phyloP scores from a whole-genome alignment of 768 basidiomycete species.

The Clavulina sp. region DNA sequence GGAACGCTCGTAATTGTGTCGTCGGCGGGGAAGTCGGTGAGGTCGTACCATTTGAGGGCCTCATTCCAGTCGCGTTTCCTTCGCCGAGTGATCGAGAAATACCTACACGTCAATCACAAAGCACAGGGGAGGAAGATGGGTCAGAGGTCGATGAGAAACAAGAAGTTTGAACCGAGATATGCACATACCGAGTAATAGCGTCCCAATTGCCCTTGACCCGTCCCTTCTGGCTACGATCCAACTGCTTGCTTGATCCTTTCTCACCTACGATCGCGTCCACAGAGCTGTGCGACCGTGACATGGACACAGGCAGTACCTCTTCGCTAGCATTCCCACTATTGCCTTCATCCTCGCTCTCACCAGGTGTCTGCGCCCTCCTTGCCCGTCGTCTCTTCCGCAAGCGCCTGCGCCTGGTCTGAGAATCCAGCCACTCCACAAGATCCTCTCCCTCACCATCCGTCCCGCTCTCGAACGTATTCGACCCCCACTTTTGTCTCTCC shows the following conservation, averaged over 20 bases:
- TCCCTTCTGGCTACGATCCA: conserved; percentile 34
- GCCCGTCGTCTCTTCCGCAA: not conserved
- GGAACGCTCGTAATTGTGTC: no score
- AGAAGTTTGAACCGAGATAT: no score
- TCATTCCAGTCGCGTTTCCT: conserved; percentile 86
- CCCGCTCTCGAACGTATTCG: not conserved
- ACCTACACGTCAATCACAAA: conserved; percentile 34
- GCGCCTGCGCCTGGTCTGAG: no score
- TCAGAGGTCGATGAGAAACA: not conserved
- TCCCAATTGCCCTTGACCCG: conserved; percentile 21
- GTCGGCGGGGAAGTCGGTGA: conserved; percentile 63
- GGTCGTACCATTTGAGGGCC: conserved; percentile 61
- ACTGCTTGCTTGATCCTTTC: conserved; percentile 3
- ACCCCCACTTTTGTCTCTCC: no score
- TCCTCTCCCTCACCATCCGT: no score
- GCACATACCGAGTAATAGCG: not conserved
- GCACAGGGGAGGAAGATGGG: not conserved
- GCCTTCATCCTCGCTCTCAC: conserved; percentile 26
- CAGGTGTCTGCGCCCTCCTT: conserved; percentile 14
- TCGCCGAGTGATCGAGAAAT: conserved; percentile 62
- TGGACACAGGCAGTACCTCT: no score
- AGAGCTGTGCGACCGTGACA: no score
- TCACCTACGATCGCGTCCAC: not conserved
- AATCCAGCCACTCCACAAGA: no score
- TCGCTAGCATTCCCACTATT: not conserved